phyloP scores from a whole-genome alignment of 1,139 yeast species.

The Yamadazyma triangularis region DNA sequence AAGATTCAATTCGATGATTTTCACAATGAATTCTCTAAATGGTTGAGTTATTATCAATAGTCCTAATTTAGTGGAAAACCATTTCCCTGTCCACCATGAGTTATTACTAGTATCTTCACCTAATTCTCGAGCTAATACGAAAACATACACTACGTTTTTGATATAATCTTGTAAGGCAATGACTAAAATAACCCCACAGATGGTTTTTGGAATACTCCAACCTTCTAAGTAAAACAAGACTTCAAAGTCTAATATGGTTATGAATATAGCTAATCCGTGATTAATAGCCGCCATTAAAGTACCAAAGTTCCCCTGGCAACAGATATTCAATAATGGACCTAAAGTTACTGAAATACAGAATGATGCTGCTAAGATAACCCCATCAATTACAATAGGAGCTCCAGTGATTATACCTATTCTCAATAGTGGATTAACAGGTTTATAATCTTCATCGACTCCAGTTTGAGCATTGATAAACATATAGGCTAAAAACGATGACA shows the following conservation, averaged over 20 bases:
- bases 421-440: constrained; percentile 9
- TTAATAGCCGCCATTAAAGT: constrained; percentile 46
- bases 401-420: constrained; percentile 32
- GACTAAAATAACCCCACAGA: constrained; percentile 56
- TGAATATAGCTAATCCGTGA: constrained; percentile 37
- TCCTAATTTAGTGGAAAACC: constrained; percentile 62
- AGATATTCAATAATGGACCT: constrained; percentile 2
- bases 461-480: constrained; percentile 69
- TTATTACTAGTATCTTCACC: constrained; percentile 51
- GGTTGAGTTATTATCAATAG: constrained; percentile 62
- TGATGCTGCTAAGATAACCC: constrained; percentile 46
- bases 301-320: constrained; percentile 36
- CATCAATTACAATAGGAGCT: constrained; percentile 31
- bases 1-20: constrained; percentile 60
- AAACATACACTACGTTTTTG: constrained; percentile 26
- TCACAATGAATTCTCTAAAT: constrained; percentile 61
- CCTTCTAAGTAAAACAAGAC: constrained; percentile 60
- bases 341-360: constrained; percentile 33
- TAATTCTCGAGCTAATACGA: constrained; percentile 56
- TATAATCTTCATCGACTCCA: constrained; percentile 45
- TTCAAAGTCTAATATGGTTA: constrained; percentile 43
- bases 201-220: constrained; percentile 53
- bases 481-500: constrained; percentile 52
- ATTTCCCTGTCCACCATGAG: constrained; percentile 88
- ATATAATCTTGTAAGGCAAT: constrained; percentile 53